Conservation (phyloP, 805 yeast genomes). For the Candida easanensis region DNA sequence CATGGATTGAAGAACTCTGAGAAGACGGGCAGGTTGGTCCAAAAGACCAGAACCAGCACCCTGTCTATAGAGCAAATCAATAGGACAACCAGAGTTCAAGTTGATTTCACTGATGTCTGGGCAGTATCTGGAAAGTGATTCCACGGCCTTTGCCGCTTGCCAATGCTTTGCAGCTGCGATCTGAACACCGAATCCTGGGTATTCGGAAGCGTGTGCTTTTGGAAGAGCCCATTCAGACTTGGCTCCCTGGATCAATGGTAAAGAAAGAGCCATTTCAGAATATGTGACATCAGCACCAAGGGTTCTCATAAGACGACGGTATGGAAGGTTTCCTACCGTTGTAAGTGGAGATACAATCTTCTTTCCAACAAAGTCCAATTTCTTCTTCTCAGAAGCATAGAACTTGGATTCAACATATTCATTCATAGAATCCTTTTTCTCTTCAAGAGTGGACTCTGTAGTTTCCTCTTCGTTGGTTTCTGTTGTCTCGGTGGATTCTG, state of each 20-base stretch:
- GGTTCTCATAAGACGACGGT: conserved; percentile 85
- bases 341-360: conserved; percentile 94
- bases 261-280: conserved; percentile 89
- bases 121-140: conserved; percentile 59
- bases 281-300: conserved; percentile 92
- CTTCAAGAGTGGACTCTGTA: conserved; percentile 19
- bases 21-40: conserved; percentile 81
- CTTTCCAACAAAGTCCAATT: conserved; percentile 61
- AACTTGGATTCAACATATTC: conserved; percentile 76
- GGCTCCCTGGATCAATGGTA: conserved; percentile 85
- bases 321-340: conserved; percentile 96
- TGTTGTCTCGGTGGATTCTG: neutral
- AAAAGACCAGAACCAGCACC: conserved; percentile 95
- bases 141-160: conserved; percentile 94
- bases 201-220: conserved; percentile 78
- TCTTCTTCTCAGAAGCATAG: conserved; percentile 78
- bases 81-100: conserved; percentile 96
- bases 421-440: conserved; percentile 36
- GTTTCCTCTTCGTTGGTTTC: conserved; percentile 2
- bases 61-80: conserved; percentile 86
- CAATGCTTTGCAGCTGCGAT: conserved; percentile 88
- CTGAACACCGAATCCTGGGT: conserved; percentile 91
- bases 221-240: conserved; percentile 98
- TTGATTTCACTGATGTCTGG: conserved; percentile 76
- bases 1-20: conserved; percentile 84